Evolutionary conservation across 2,329 filamentous ascomycete genomes (phyloP), one percentile per base, ranked within the genome.

Genomic region (Fusarium compactum): DNA sequence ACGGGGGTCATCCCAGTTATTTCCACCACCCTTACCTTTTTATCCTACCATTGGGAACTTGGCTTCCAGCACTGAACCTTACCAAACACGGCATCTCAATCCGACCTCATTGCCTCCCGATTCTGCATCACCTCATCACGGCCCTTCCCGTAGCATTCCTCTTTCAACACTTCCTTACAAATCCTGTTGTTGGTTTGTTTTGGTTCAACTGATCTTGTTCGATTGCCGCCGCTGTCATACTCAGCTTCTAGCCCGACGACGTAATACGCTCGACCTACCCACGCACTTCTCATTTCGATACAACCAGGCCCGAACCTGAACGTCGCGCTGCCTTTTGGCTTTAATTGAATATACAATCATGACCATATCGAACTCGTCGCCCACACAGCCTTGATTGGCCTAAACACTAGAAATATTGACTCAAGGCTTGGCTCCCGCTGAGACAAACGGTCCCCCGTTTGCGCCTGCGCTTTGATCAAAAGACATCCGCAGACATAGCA

Each of bases 351-450:
- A 63, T 46, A 73, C 67, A 76, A 78, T 67, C 71, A 79, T 79
- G 78, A 74, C 68, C 75, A 71, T 74, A 60, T 76, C 72, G 74
- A 72, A 58, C 69, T 73, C 73, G 68, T 72, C 69, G 63, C 64
- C 59, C 61, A 72, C 71, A 72, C 72, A 74, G 78, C 75, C 76
- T 77, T 76, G 61, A 72, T 77, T 76, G 73, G 74, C 75, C 65
- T 76, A 74, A 76, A 70, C 51, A 55, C 43, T 45, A 66, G 51
- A 71, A 32, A 34, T 46, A 52, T 64, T 48, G 47, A 72, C 65
- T 38, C 51, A 60, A 60, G 64, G 65, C 62, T 67, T 52, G 52
- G 65, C 58, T 62, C 54, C 60, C 59, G 65, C 70, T 69, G 70
- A 76, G 71, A 74, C 74, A 69, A 55, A 55, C 65, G 53, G 53